Evolutionary conservation across 2,329 filamentous ascomycete genomes (phyloP).

Genomic region (Xylaria arbuscula): DNA sequence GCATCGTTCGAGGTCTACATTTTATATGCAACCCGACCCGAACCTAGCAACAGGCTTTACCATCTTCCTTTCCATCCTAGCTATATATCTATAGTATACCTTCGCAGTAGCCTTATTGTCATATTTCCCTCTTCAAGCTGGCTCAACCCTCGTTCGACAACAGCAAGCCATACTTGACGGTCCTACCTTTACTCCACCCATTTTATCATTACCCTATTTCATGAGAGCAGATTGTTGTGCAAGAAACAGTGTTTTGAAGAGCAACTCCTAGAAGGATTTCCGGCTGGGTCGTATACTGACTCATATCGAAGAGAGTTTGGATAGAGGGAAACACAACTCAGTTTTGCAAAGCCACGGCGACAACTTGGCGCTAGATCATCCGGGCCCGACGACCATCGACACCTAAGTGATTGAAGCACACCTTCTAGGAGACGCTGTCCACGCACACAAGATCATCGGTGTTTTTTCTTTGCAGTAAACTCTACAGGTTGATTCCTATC

Average conservation of each 20-base stretch:
- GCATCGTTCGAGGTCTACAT: constrained; percentile 53
- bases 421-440: neutral
- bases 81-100: constrained; percentile 42
- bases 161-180: constrained; percentile 12
- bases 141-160: constrained; percentile 25
- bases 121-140: constrained; percentile 21
- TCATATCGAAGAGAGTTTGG: neutral
- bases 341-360: constrained; percentile 17
- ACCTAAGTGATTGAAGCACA: constrained; percentile 8
- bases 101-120: constrained; percentile 19
- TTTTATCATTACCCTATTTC: constrained; percentile 18
- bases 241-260: constrained; percentile 9
- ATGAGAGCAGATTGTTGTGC: constrained; percentile 16
- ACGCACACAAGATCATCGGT: neutral
- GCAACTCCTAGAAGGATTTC: constrained; percentile 9
- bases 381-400: constrained; percentile 3
- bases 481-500: constrained; percentile 14
- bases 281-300: constrained; percentile 16
- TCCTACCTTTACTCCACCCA: constrained; percentile 29
- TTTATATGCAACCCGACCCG: constrained; percentile 53
- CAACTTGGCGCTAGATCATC: constrained; percentile 5
- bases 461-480: constrained; percentile 3
- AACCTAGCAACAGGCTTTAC: constrained; percentile 42
- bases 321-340: constrained; percentile 1
- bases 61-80: constrained; percentile 32